phyloP scores from a whole-genome alignment of 495 filamentous ascomycete species.

The Neurospora sp. region DNA sequence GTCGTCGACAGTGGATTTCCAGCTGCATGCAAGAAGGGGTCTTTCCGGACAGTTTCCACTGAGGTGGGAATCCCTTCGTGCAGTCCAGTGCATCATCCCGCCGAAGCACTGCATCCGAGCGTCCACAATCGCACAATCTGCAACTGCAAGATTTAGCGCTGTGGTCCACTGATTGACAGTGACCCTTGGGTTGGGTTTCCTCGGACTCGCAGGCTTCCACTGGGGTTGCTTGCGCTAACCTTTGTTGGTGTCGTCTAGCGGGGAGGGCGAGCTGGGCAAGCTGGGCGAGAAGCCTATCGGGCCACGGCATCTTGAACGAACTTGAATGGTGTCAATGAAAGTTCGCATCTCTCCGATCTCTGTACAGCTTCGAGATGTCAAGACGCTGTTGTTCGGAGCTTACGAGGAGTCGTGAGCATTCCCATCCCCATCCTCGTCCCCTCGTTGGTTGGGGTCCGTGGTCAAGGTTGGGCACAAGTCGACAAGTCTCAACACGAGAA shows the following conservation, averaged over 20 bases:
- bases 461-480: neutral
- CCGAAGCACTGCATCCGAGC: neutral
- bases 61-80: neutral
- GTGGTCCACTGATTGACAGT: neutral
- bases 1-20: neutral
- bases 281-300: neutral
- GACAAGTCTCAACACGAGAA: neutral
- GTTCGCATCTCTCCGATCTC: neutral
- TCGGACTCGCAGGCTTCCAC: neutral
- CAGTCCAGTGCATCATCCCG: neutral
- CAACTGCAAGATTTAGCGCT: neutral
- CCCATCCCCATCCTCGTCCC: neutral
- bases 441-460: neutral
- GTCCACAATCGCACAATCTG: neutral
- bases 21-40: neutral
- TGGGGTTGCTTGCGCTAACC: neutral
- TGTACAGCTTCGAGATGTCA: neutral
- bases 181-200: neutral
- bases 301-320: neutral
- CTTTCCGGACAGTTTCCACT: neutral
- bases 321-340: neutral
- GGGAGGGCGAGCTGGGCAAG: neutral
- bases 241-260: neutral
- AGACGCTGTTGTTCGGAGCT: neutral
- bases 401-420: neutral